phyloP scores from a whole-genome alignment of 2,329 filamentous ascomycete species.

The Colletotrichum lini region DNA sequence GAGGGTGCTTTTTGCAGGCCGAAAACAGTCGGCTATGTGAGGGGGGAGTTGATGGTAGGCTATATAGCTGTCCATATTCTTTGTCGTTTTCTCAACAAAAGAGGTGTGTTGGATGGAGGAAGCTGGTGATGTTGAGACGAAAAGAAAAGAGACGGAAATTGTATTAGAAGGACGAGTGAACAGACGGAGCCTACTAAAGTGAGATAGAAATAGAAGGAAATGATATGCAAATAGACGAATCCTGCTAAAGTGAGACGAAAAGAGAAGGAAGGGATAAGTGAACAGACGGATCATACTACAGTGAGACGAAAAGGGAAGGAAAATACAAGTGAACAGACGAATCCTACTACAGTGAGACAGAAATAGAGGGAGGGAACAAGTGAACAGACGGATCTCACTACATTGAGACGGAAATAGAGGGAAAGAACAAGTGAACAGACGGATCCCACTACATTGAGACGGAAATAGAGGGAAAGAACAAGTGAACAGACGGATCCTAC shows the following conservation, averaged over 20 bases:
- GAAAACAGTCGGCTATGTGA: no score
- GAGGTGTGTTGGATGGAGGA: neutral
- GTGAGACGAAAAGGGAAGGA: neutral
- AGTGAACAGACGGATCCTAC: neutral
- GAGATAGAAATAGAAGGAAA: neutral
- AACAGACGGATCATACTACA: neutral
- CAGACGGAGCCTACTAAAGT: neutral
- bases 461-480: no score
- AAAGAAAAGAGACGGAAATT: neutral
- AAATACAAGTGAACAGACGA: neutral
- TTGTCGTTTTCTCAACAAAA: neutral
- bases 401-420: no score
- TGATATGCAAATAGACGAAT: no score
- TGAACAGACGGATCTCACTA: neutral
- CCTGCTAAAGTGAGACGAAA: neutral
- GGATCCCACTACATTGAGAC: no score
- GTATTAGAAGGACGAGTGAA: neutral
- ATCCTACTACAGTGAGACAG: no score
- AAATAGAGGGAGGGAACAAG: accelerated
- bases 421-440: no score
- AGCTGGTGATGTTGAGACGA: neutral
- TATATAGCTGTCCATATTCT: neutral
- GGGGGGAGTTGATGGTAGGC: no score
- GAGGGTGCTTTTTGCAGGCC: no score
- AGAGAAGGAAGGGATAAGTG: accelerated